phyloP scores from a whole-genome alignment of 176 grass and related monocot genomes.

The Rhynchospora pubera region DNA sequence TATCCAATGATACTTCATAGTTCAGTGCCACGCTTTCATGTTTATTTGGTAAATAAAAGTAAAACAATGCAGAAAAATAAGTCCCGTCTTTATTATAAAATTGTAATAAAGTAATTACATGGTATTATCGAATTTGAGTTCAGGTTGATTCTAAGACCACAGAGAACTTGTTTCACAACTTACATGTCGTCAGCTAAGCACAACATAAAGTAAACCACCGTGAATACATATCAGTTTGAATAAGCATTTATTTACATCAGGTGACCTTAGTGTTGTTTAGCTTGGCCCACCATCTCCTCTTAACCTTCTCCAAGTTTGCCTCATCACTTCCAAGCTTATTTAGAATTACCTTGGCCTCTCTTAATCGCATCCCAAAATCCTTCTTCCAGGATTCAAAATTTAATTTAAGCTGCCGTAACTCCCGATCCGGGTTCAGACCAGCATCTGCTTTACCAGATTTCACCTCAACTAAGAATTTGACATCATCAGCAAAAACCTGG shows the following conservation, averaged over 20 bases:
- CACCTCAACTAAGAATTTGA: constrained; percentile 86
- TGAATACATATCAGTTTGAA: background rate
- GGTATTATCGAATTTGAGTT: background rate
- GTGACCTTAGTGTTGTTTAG: constrained; percentile 60
- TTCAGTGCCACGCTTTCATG: background rate
- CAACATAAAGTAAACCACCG: background rate
- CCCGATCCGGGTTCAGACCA: constrained; percentile 78
- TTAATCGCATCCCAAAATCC: constrained; percentile 59
- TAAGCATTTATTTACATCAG: constrained; percentile 24
- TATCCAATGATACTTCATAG: background rate
- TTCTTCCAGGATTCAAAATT: constrained; percentile 92
- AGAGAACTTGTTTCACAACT: background rate
- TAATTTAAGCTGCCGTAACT: constrained; percentile 67
- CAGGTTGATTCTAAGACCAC: background rate
- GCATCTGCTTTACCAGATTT: constrained; percentile 79
- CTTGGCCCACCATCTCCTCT: constrained; percentile 82
- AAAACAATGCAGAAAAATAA: background rate
- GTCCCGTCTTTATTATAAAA: background rate
- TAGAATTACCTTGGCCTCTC: constrained; percentile 78
- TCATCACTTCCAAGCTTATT: constrained; percentile 76
- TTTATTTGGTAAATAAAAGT: background rate
- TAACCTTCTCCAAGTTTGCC: constrained; percentile 58
- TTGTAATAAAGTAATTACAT: constrained; percentile 8
- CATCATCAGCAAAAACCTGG: constrained; percentile 78
- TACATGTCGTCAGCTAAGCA: background rate